Evolutionary conservation across 495 filamentous ascomycete species (phyloP), one percentile per base, ranked within the genome.

Genomic region (Amorphotheca resinae): DNA sequence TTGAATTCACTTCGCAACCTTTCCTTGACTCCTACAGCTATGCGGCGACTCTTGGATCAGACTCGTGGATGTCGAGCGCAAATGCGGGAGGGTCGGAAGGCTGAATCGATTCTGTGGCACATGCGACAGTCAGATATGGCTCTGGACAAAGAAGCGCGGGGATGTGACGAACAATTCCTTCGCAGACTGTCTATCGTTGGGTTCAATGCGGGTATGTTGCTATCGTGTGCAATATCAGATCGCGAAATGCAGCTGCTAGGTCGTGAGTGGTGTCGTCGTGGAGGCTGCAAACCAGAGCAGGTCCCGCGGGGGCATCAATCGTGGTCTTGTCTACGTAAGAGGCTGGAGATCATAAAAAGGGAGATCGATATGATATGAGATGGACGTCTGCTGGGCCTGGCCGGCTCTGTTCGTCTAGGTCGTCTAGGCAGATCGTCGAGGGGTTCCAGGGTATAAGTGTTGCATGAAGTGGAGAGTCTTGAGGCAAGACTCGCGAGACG

Each of bases 1-100:
- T 43, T 53, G 28, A n/a, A 32, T 17, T 28, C 35, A 39, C 30
- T 15, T 35, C 9, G 30, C 9, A 38, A 18, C 18, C 40, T 38
- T 40, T 25, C n/a, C 34, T 7, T 17, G 3, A 31, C 20, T 18
- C 12, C 18, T n/a, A 6, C 31, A 22, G 23, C 5, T 31, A 15
- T 42, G 28, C 14, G 28, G 0, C n/a, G n/a, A n/a, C n/a, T n/a
- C 11, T 1, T 8, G 16, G 31, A 31, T 18, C 12, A 22, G 33
- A 8, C 31, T 25, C 31, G 31, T 3, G 12, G 12, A 33, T 15
- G 5, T 6, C 31, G 12, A 14, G 12, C 31, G 11, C 12, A 14
- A 33, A 15, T 4, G 31, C 4, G 12, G 31, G 31, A 33, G 6
- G 6, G 25, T 30, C 25, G 12, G 25, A 15, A 33, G 31, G 31